A percentile compares a stretch with the other conserved stretches of the same genome.
phyloP scores from a whole-genome alignment of 1,284 basidiomycete genomes.

The Trametes versicolor region DNA sequence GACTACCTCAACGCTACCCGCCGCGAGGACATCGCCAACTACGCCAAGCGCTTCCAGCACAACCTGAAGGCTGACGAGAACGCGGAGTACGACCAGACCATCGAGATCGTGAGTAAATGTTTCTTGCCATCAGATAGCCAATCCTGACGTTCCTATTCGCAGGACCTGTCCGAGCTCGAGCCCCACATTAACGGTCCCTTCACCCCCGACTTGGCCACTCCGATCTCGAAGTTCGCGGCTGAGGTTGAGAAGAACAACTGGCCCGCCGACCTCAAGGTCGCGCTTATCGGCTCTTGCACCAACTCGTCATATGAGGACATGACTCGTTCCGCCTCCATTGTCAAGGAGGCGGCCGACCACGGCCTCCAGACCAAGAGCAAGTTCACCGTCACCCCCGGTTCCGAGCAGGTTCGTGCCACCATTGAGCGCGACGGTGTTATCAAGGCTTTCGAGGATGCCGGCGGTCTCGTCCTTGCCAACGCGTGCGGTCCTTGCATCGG shows the following conservation, averaged over 20 bases:
- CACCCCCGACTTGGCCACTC: slow-evolving; percentile 95
- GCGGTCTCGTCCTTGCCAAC: slow-evolving; percentile 96
- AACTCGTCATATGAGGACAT: slow-evolving; percentile 99
- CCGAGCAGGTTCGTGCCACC: slow-evolving; percentile 98
- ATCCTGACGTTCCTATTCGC: slow-evolving; percentile 11
- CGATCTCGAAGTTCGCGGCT: slow-evolving; percentile 94
- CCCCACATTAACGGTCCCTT: slow-evolving; percentile 99
- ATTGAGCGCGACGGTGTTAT: slow-evolving; percentile 98
- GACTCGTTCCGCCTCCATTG: slow-evolving; percentile 96
- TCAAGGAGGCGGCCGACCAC: slow-evolving; percentile 86
- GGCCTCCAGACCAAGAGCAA: slow-evolving; percentile 92
- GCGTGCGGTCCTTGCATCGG: slow-evolving; percentile 99
- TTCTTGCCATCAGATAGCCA: neutral
- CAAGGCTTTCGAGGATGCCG: slow-evolving; percentile 85
- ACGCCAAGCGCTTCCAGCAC: slow-evolving; percentile 91
- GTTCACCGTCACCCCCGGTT: slow-evolving; percentile 98
- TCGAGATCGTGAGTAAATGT: slow-evolving; percentile 80
- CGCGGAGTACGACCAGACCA: slow-evolving; percentile 94
- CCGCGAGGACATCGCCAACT: slow-evolving; percentile 88
- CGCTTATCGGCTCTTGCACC: slow-evolving; percentile 98
- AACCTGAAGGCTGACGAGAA: slow-evolving; percentile 92
- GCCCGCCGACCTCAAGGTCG: slow-evolving; percentile 97
- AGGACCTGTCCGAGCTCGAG: slow-evolving; percentile 97
- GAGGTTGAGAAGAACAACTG: slow-evolving; percentile 97
- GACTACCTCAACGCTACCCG: slow-evolving; percentile 95